Evolutionary conservation across 192 early-diverging fungal genomes (phyloP), one percentile per base, ranked within the genome.

Genomic region (Coemansia sp.): DNA sequence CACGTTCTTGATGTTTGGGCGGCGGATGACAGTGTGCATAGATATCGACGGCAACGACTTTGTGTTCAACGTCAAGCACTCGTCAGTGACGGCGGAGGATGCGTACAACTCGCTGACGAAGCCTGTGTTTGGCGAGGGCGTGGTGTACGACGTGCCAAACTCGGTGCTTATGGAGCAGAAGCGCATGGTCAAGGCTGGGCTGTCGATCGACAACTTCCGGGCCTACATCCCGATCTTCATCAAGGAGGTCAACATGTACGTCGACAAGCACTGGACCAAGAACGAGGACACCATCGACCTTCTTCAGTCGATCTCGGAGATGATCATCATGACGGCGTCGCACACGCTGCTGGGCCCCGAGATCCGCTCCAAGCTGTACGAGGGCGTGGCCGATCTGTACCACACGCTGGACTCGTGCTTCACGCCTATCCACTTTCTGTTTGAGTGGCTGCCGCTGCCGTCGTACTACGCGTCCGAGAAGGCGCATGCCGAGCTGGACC

Each of bases 101-200:
- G 94, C 95, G 26, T 99, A 99, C 77, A 91, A 90, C 64, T 87
- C 86, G 49, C 86, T 99, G 72, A 99, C 95, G 33, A 92, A 90
- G 51, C 93, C 92, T 9, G 94, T 97, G 35, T 99, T 99, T 82
- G 96, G 96, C 58, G 83, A 80, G 60, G 95, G 91, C 42, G 95
- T 99, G 46, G 96, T 99, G 31, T 99, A 99, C 84, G 96, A 99
- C 77, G 93, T 93, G 46, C 88, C 87, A 28, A 95, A 97, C 79
- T 66, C 86, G 35, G 84, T 94, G 52, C 89, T 99, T 66, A 97
- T 99, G 95, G 94, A 99, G 83, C 96, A 99, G 83, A 99, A 99
- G 86, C 94, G 92, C 85, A 96, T 99, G 82, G 89, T 97, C 72
- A 99, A 99, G 86, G 88, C 93, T 58, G 89, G 91, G 45, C 84